Percentiles rank a stretch among this genome's conserved stretches.
Conservation (phyloP, 2,329 filamentous ascomycete genomes). For the Aureobasidium leucospermi region DNA sequence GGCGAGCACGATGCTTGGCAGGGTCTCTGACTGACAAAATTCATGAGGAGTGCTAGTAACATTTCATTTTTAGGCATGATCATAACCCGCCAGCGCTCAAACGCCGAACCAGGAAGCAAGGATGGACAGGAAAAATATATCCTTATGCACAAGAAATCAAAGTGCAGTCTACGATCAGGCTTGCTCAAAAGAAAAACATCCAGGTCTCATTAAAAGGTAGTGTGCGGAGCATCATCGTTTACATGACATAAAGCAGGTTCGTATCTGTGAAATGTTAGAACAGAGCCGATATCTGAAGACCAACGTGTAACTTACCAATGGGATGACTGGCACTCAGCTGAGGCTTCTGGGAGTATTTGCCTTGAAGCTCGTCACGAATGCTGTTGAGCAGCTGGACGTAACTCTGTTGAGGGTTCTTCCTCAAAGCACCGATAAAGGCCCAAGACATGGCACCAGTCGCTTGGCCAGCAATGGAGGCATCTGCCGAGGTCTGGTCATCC, state of each 20-base stretch:
- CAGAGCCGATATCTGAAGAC: background rate
- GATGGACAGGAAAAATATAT: too few species aligned
- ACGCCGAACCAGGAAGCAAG: background rate
- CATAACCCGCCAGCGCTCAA: background rate
- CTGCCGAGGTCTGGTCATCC: conserved; percentile 90
- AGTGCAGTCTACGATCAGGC: background rate
- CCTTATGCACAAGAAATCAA: background rate
- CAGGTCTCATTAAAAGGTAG: background rate
- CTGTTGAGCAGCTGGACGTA: conserved; percentile 94
- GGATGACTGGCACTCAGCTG: conserved; percentile 96
- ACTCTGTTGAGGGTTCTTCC: conserved; percentile 89
- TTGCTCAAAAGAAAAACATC: background rate
- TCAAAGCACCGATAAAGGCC: conserved; percentile 87
- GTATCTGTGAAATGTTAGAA: conserved; percentile 27
- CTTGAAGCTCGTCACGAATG: conserved; percentile 79
- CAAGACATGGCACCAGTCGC: conserved; percentile 98
- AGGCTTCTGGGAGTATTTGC: conserved; percentile 88
- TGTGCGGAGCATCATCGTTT: conserved; percentile 15
- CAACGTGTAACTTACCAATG: conserved; percentile 58
- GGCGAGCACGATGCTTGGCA: background rate
- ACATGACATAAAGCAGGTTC: conserved; percentile 41
- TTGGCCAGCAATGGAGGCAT: conserved; percentile 78
- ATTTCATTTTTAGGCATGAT: background rate
- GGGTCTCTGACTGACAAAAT: background rate
- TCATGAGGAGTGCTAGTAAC: too few species aligned